Evolutionary conservation across 208 protist species (phyloP).

Genomic region (Borovskyia barvae): DNA sequence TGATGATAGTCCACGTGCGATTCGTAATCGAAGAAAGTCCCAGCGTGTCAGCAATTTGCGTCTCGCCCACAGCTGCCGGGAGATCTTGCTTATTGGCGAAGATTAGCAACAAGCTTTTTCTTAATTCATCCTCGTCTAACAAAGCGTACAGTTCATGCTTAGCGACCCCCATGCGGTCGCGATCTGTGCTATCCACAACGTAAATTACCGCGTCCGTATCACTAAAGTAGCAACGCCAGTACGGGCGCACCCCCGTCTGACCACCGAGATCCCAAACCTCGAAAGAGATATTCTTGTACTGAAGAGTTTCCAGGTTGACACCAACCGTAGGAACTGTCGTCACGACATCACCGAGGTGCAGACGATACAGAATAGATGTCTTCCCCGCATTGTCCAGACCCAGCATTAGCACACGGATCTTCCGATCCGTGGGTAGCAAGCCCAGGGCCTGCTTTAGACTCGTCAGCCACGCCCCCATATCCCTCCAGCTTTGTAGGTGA

Average conservation of each 20-base stretch:
- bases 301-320: slow-evolving; percentile 97
- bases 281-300: slow-evolving; percentile 98
- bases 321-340: slow-evolving; percentile 98
- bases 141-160: slow-evolving; percentile 87
- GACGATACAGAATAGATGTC: slow-evolving; percentile 98
- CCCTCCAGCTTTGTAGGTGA: too few species aligned
- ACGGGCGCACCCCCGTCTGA: slow-evolving; percentile 95
- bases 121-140: slow-evolving; percentile 87
- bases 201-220: slow-evolving; percentile 95
- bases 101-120: slow-evolving; percentile 88
- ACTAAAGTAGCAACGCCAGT: slow-evolving; percentile 97
- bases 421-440: slow-evolving; percentile 72
- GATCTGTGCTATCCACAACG: slow-evolving; percentile 93
- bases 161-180: slow-evolving; percentile 89
- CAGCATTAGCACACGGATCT: slow-evolving; percentile 93
- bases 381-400: slow-evolving; percentile 97
- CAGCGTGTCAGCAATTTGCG: slow-evolving; percentile 74
- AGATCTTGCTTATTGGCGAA: slow-evolving; percentile 97
- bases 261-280: slow-evolving; percentile 98
- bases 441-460: slow-evolving; percentile 48
- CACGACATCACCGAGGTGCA: slow-evolving; percentile 97
- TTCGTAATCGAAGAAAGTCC: slow-evolving; percentile 83
- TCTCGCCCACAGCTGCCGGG: slow-evolving; percentile 55
- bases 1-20: slow-evolving; percentile 93
- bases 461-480: slow-evolving; percentile 69